phyloP scores from a whole-genome alignment of 108 stramenopile genomes.

The Skeletonema grethae region DNA sequence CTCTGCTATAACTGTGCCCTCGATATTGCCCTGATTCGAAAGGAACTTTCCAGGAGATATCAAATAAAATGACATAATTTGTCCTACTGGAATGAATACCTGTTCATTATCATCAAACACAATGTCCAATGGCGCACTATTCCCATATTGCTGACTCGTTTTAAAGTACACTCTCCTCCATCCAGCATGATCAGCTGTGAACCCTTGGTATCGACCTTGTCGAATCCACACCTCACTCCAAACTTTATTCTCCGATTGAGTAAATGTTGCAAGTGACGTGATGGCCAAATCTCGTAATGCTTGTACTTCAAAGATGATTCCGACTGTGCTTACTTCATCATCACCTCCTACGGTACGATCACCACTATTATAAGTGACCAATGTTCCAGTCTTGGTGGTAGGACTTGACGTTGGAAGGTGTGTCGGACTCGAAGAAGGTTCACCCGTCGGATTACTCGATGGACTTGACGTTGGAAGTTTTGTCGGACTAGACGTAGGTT shows the following conservation, averaged over 20 bases:
- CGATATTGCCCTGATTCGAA: not conserved
- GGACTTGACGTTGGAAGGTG: not conserved
- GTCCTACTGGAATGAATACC: not conserved
- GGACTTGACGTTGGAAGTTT: not conserved
- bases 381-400: not conserved
- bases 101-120: not conserved
- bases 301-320: not conserved
- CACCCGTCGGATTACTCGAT: not conserved
- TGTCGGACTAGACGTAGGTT: too few relatives aligned
- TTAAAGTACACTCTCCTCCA: not conserved
- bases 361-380: not conserved
- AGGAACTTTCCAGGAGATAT: not conserved
- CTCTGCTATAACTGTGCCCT: not conserved
- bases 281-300: not conserved
- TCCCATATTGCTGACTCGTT: not conserved
- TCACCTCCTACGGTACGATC: not conserved
- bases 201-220: not conserved
- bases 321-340: not conserved
- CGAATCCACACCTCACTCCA: slow-evolving; percentile 3
- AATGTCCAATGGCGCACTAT: not conserved
- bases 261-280: not conserved
- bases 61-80: not conserved
- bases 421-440: not conserved
- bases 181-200: not conserved
- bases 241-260: not conserved